Conservation (phyloP, 345 rosid species). For the Capsella bursapastoris region DNA sequence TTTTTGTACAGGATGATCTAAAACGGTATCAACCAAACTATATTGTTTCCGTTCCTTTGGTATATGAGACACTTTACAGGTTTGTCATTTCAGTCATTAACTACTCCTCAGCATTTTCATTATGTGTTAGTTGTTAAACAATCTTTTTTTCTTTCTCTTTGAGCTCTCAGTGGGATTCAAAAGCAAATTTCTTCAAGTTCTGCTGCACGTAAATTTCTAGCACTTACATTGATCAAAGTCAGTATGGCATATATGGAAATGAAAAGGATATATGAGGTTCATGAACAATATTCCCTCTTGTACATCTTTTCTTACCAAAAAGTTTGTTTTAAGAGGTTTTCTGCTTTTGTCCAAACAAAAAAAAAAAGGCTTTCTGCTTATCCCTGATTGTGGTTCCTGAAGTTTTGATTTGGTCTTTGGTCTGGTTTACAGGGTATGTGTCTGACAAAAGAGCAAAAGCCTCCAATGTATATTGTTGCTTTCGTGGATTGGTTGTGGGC, state of each 20-base stretch:
- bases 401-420: constrained; percentile 12
- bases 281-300: constrained; percentile 14
- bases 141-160: constrained; percentile 24
- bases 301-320: neutral
- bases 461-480: constrained; percentile 62
- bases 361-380: neutral
- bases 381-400: neutral
- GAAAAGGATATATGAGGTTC: constrained; percentile 85
- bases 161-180: constrained; percentile 73
- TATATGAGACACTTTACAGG: constrained; percentile 95
- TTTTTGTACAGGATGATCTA: constrained; percentile 72
- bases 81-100: constrained; percentile 38
- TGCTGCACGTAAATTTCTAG: constrained; percentile 67
- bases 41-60: constrained; percentile 86
- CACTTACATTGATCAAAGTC: constrained; percentile 64
- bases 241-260: constrained; percentile 81
- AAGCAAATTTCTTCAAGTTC: constrained; percentile 84
- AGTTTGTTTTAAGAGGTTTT: neutral
- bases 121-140: constrained; percentile 1
- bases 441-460: constrained; percentile 62
- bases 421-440: constrained; percentile 61
- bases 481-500: constrained; percentile 71
- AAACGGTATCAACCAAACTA: constrained; percentile 82
- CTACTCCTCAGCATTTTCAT: neutral
- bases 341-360: neutral